Base-by-base conservation (phyloP, 208 protist species). In the Leptomonas pyrrhocoris region DNA sequence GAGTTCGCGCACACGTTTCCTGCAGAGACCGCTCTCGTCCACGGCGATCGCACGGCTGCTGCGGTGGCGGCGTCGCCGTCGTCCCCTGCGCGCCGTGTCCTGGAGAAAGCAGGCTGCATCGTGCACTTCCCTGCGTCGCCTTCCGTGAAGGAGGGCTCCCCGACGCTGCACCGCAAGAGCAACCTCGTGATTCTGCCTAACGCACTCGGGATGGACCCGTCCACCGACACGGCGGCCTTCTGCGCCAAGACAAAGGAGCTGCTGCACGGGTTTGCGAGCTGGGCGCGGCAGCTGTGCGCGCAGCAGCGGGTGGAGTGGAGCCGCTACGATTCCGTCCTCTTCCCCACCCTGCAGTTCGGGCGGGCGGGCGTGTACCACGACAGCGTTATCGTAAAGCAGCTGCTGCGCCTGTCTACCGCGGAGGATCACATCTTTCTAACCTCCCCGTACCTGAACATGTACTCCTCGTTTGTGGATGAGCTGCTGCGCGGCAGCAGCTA, bases 361-460 rank as follows among this genome's bases (percentile, higher is more conserved):
- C 76, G 79, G 6, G 81, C 75, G 0, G 79, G 80, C 7, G 61
- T 97, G 2, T 84, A 83, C 46, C 88, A 93, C 78, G 92, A 94
- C 60, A 83, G 76, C 46, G 45, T 57, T 27, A 59, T 94, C 1
- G 81, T 92, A 54, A 68, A 86, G 65, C 57, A 70, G 36, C 56
- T 92, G 30, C 73, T 94, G 46, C 66, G 66, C 25, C 68, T 78
- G 49, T 61, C 77, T 19, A 77, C 63, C 38, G 43, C 57, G 18
- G 61, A 68, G 30, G 80, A 84, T 23, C 88, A 84, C 51, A 61
- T 94, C 36, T 90, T 79, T 46, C 66, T 97, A 23, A 83, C 88
- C 43, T 93, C 89, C 28, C 87, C 90, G 0, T 97, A 97, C 75
- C 72, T 95, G 23, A 96, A 97, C 78, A 77, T 96, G 73, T 80